A percentile compares a stretch with the other conserved stretches of the same genome.
Conservation (phyloP, 2,329 filamentous ascomycete species). For the Aspergillus melleus region DNA sequence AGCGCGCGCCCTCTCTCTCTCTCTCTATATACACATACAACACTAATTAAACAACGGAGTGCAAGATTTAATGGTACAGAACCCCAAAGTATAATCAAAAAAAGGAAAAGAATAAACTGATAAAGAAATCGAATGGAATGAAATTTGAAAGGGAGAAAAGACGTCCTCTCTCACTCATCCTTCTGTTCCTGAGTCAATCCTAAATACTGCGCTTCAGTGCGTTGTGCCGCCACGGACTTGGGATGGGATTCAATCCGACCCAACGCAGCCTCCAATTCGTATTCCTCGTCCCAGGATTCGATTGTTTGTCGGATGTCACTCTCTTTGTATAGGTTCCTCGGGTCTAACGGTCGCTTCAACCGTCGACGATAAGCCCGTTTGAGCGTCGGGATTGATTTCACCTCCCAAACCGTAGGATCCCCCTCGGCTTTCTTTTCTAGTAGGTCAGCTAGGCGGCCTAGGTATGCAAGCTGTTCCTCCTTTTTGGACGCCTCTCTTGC, state of each 20-base stretch:
- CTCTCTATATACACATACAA: background rate
- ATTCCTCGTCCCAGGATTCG: conserved; percentile 30
- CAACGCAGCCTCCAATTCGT: conserved; percentile 26
- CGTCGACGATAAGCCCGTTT: conserved; percentile 16
- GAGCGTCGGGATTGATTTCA: conserved; percentile 9
- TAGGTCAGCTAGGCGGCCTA: conserved; percentile 19
- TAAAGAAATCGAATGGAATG: background rate
- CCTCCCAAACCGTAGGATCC: conserved; percentile 16
- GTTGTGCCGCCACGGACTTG: conserved; percentile 14
- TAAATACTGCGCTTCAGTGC: conserved; percentile 16
- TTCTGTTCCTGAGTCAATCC: background rate
- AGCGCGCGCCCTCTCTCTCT: background rate
- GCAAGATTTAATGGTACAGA: background rate
- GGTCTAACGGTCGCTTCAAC: conserved; percentile 13
- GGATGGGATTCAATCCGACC: conserved; percentile 17
- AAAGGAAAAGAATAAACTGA: background rate
- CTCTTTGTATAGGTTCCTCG: conserved; percentile 13
- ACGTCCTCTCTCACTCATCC: background rate
- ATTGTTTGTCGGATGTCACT: conserved; percentile 14
- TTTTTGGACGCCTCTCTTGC: conserved; percentile 4
- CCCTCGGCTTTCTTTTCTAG: conserved; percentile 25
- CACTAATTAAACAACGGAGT: no score
- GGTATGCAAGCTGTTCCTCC: conserved; percentile 18
- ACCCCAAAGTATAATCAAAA: background rate
- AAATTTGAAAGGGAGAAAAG: background rate